phyloP scores from a whole-genome alignment of 2,329 filamentous ascomycete species.

The Sclerotinia trifoliorum region DNA sequence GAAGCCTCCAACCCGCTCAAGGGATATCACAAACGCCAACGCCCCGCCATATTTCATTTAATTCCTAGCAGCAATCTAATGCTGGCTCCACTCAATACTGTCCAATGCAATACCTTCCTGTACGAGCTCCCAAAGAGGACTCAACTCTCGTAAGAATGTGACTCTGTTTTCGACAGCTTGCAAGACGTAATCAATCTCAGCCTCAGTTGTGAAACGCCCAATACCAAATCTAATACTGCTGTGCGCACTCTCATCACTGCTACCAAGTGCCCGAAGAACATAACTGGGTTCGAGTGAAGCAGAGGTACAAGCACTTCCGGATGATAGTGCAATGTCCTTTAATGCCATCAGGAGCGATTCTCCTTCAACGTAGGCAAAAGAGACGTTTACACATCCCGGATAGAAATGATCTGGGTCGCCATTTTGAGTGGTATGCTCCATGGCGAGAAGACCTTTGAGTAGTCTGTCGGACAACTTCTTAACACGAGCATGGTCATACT shows the following conservation, averaged over 20 bases:
- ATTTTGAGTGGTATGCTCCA: constrained; percentile 93
- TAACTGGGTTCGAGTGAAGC: constrained; percentile 96
- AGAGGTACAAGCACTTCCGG: constrained; percentile 94
- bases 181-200: constrained; percentile 94
- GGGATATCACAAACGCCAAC: constrained; percentile 20
- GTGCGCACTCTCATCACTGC: constrained; percentile 95
- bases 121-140: constrained; percentile 94
- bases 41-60: constrained; percentile 1
- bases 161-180: constrained; percentile 91
- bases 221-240: constrained; percentile 98
- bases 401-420: constrained; percentile 83
- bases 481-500: constrained; percentile 93
- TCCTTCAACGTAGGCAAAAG: constrained; percentile 96
- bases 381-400: constrained; percentile 96
- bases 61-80: constrained; percentile 50
- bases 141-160: constrained; percentile 88
- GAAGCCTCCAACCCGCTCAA: constrained; percentile 5
- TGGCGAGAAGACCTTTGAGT: constrained; percentile 73
- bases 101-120: constrained; percentile 95
- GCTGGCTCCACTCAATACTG: constrained; percentile 98
- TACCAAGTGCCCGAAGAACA: constrained; percentile 88
- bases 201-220: constrained; percentile 91
- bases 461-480: constrained; percentile 79
- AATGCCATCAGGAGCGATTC: constrained; percentile 97
- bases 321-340: constrained; percentile 96